These are phyloP conservation scores for Picochlorum sp. DNA, from an alignment of 139 green algal species.

Conservation along the genomic window DNA sequence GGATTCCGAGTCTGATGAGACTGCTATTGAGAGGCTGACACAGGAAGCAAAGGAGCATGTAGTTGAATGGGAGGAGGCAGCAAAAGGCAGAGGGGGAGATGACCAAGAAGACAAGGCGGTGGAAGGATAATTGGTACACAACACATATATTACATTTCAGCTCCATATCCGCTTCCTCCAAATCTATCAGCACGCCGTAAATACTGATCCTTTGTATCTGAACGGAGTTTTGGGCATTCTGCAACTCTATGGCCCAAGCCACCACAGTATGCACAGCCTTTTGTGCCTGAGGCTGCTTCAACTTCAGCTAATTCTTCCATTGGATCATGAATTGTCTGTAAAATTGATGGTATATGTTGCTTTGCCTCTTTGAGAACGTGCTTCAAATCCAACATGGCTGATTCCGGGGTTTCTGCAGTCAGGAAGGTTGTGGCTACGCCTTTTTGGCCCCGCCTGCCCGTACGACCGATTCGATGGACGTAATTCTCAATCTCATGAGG, in stretches of 20 bases:
- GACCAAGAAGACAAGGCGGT: slow-evolving; percentile 7
- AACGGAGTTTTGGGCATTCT: slow-evolving; percentile 88
- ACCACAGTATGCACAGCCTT: slow-evolving; percentile 93
- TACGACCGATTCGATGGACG: slow-evolving; percentile 85
- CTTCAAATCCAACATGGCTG: slow-evolving; percentile 95
- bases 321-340: slow-evolving; percentile 34
- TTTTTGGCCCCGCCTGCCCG: slow-evolving; percentile 90
- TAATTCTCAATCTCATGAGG: slow-evolving; percentile 99
- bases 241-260: slow-evolving; percentile 93
- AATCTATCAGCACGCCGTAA: background rate
- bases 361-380: slow-evolving; percentile 93
- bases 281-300: slow-evolving; percentile 58
- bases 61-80: slow-evolving; percentile 44
- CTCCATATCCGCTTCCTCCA: slow-evolving; percentile 63
- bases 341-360: slow-evolving; percentile 89
- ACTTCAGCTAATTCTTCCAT: slow-evolving; percentile 32
- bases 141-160: slow-evolving; percentile 56
- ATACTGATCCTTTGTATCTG: slow-evolving; percentile 36
- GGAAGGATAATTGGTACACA: background rate
- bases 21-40: slow-evolving; percentile 36
- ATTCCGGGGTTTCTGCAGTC: slow-evolving; percentile 87
- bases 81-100: slow-evolving; percentile 12
- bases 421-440: slow-evolving; percentile 98
- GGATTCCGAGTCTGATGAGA: slow-evolving; percentile 43
- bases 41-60: slow-evolving; percentile 34